Base-by-base conservation (phyloP, 169 alveolate genomes). In the Plasmodium coatneyi region DNA sequence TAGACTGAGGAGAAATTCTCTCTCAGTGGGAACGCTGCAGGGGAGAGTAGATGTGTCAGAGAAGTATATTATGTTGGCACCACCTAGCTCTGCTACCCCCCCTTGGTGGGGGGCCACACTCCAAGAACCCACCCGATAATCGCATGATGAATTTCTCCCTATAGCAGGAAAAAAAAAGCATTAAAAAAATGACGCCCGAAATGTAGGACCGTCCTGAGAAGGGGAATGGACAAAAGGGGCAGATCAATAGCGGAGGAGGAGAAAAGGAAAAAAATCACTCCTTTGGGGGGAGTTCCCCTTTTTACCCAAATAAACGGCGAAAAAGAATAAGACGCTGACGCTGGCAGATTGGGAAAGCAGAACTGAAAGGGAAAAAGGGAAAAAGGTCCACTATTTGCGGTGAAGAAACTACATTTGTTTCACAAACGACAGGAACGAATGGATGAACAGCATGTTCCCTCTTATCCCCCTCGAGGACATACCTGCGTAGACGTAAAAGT, bases 81-180 rank as follows among this genome's bases (percentile, higher is more conserved):
- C 54, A 1, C 54, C 4, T 4, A 43, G 3, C 16, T 12, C 16
- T 43, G n/a, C 3, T 43, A 2, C 54, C 54, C 10, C 54, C 54
- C 54, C 54, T 41, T n/a, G 14, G 34, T 14, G 60, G 19, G 16
- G 19, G n/a, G 28, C 39, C 39, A 2, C 25, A 72, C 22, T 34
- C 34, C 52, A 22, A 46, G 25, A 2, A 5, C 60, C 54, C 39
- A 84, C 93, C 93, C 25, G 80, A 14, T 5, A 84, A 34, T 54
- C 93, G 49, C 56, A 84, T 84, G 74, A 84, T 84, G 39, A 84
- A 74, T 56, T 84, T 84, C 79, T 87, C 93, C 28, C 93, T 83
- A 87, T 78, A 87, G 49, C 93, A 87, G 9, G 93, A 87, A 41
- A 87, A 87, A 60, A 87, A 87, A 39, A 87, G 87, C 86, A 87